Evolutionary conservation across 2,329 filamentous ascomycete species (phyloP).

Genomic region (Colletotrichum sp.): DNA sequence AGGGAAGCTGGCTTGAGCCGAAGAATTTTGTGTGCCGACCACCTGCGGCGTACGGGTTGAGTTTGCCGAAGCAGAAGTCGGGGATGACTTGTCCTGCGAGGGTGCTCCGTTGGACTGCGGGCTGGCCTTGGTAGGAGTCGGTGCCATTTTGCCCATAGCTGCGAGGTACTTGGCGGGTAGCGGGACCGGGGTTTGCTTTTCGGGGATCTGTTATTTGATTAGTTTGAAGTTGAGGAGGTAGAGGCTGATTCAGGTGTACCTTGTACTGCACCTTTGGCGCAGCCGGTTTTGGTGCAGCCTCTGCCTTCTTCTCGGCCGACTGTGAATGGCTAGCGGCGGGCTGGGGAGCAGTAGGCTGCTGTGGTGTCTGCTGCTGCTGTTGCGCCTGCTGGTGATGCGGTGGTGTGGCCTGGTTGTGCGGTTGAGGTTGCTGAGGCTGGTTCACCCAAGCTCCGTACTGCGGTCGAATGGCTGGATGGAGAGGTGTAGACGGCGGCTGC

Average conservation of each 20-base stretch:
- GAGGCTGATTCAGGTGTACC: conserved; percentile 25
- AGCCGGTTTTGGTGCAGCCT: conserved; percentile 1
- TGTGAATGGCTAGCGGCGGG: not conserved
- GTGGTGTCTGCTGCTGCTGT: not conserved
- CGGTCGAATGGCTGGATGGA: conserved; percentile 43
- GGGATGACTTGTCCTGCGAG: not conserved
- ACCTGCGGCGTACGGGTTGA: not conserved
- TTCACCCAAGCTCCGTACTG: conserved; percentile 27
- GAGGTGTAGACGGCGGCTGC: conserved; percentile 21
- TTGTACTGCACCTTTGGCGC: conserved; percentile 23
- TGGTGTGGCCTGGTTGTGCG: conserved; percentile 19
- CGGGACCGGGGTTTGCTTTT: conserved; percentile 49
- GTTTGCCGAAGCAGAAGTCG: not conserved
- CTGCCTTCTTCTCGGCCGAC: not conserved
- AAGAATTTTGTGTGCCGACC: not conserved
- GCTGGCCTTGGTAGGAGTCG: conserved; percentile 12
- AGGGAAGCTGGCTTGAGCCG: not conserved
- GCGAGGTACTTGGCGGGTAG: conserved; percentile 47
- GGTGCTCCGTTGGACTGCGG: not conserved
- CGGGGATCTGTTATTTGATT: conserved; percentile 34
- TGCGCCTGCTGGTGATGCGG: not conserved
- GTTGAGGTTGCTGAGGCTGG: not conserved
- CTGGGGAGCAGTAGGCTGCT: not conserved
- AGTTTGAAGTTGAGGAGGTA: conserved; percentile 16
- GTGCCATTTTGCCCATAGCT: conserved; percentile 38